Conservation (phyloP, 306 rosid genomes). For the Vigna radiata region DNA sequence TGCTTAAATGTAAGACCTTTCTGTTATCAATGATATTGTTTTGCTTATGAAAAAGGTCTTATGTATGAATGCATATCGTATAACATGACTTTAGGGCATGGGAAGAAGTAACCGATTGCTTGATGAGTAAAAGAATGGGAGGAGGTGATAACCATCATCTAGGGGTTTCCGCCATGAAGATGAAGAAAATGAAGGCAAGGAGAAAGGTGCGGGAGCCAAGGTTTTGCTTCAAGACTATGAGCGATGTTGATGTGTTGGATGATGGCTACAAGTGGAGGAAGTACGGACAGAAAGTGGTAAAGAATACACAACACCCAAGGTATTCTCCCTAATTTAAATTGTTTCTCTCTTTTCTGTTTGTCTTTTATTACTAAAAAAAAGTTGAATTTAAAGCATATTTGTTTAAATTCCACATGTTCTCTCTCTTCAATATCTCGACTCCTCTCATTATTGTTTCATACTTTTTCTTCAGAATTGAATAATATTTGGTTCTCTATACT, state of each 20-base stretch:
- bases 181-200: constrained; percentile 91
- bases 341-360: constrained; percentile 15
- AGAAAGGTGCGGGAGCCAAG: constrained; percentile 97
- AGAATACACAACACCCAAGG: constrained; percentile 99
- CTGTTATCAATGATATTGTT: too few species aligned
- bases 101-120: constrained; percentile 69
- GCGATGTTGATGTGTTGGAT: constrained; percentile 96
- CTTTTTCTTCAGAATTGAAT: constrained; percentile 46
- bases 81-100: constrained; percentile 57
- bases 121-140: constrained; percentile 58
- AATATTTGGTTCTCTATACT: constrained; percentile 34
- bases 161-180: constrained; percentile 72
- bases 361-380: constrained; percentile 35
- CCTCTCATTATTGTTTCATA: constrained; percentile 47
- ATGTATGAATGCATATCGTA: not conserved
- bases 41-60: too few species aligned
- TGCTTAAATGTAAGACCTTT: too few species aligned
- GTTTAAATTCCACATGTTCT: constrained; percentile 38
- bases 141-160: constrained; percentile 51
- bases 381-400: constrained; percentile 18
- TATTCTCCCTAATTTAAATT: constrained; percentile 29
- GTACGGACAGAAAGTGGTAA: constrained; percentile 98
- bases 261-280: constrained; percentile 99
- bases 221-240: constrained; percentile 99
- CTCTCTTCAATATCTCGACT: constrained; percentile 39